Base-by-base conservation (phyloP, 1,139 yeast genomes). In the Pichia cactophila region DNA sequence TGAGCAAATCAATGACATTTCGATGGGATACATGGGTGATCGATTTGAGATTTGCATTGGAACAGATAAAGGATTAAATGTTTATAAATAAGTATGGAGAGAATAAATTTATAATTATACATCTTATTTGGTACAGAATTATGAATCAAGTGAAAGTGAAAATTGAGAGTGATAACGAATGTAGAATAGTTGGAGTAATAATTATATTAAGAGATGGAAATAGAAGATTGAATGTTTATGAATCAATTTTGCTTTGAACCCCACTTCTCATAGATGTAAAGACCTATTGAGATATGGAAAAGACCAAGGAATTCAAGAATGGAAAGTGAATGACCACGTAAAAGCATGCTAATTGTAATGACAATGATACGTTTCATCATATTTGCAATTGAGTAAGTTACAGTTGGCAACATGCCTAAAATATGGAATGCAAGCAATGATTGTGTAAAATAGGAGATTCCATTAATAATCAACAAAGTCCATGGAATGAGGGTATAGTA, bases 381-480 rank as follows among this genome's bases (percentile, higher is more conserved):
- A 57, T 86, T 85, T 29, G 96, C 96, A 57, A 90, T 86, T 23
- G 95, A 86, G 67, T 89, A 90, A 52, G 90, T 85, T 37, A 90
- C 94, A 0, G 97, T 90, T 5, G 94, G 81, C 37, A 89, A 77
- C 61, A 81, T 69, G 7, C 96, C 95, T 57, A 90, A 75, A 40
- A 90, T 77, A 67, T 87, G 95, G 65, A 90, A 90, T 29, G 97
- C 96, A 50, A 90, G 67, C 62, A 89, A 71, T 45, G 94, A 85
- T 68, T 90, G 97, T 46, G 80, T 64, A 58, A 88, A 89, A 68
- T 90, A 97, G 16, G 88, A 75, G 3, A 81, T 55, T 3, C 96
- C 96, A 64, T 89, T 74, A 31, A 81, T 60, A 0, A 58, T 36
- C 6, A 71, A 46, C 7, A 73, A 68, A 10, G 59, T 56, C 42